A percentile compares a stretch with the other conserved stretches of the same genome.
phyloP scores from a whole-genome alignment of 768 basidiomycete species.

The Obba rivulosa region DNA sequence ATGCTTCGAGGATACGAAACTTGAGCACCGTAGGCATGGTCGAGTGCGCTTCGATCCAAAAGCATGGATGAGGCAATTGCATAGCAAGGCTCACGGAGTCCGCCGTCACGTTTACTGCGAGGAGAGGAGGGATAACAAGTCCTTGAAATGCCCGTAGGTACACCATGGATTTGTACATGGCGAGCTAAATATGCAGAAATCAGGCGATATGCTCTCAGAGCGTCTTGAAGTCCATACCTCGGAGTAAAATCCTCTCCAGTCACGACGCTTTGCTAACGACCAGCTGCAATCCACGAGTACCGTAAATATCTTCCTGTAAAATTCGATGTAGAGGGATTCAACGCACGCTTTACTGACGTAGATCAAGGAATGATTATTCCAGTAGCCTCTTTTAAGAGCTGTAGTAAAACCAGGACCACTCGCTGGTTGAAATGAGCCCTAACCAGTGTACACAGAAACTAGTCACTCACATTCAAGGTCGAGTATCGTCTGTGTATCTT shows the following conservation, averaged over 20 bases:
- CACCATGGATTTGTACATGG: constrained; percentile 40
- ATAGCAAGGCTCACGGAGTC: constrained; percentile 39
- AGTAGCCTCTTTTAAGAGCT: constrained; percentile 7
- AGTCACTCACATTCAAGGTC: constrained; percentile 1
- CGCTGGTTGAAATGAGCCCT: background rate
- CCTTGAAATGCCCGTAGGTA: constrained; percentile 51
- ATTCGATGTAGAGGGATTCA: background rate
- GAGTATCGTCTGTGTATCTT: background rate
- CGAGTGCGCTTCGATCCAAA: constrained; percentile 58
- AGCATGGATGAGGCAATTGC: constrained; percentile 50
- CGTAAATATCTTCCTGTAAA: no score
- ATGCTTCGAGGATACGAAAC: constrained; percentile 44
- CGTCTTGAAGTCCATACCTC: constrained; percentile 25
- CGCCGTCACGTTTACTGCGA: constrained; percentile 40
- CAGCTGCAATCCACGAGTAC: constrained; percentile 9
- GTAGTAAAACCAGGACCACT: background rate
- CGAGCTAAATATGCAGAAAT: constrained; percentile 34
- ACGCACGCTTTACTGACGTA: constrained; percentile 14
- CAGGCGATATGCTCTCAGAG: background rate
- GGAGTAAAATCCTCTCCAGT: constrained; percentile 35
- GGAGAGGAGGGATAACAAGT: constrained; percentile 44
- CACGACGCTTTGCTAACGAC: background rate
- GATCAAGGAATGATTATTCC: constrained; percentile 1
- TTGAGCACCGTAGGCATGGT: constrained; percentile 54
- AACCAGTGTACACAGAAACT: background rate